phyloP scores from a whole-genome alignment of 257 asterid genomes.

The Galeopsis tetrahit region DNA sequence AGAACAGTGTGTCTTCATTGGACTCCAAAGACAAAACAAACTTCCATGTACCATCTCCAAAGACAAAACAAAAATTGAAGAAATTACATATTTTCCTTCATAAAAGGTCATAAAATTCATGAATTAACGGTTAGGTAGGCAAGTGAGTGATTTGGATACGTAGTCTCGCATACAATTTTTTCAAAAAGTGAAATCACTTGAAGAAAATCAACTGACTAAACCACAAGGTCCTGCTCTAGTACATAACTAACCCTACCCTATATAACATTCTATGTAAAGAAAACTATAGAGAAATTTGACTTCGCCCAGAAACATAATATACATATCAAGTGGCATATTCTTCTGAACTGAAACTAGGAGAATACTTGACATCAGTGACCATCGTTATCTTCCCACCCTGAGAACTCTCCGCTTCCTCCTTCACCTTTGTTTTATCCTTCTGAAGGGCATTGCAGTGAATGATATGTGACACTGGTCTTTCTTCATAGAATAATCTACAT shows the following conservation, averaged over 20 bases:
- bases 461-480: slow-evolving; percentile 81
- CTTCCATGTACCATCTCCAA: no score
- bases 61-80: neutral
- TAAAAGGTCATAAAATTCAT: no score
- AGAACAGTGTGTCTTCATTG: no score
- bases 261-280: neutral
- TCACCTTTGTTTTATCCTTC: slow-evolving; percentile 52
- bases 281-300: slow-evolving; percentile 4
- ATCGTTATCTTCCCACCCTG: slow-evolving; percentile 58
- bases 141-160: no score
- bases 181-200: neutral
- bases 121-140: no score
- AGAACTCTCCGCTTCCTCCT: slow-evolving; percentile 35
- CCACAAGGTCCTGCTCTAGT: slow-evolving; percentile 7
- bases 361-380: slow-evolving; percentile 51
- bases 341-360: slow-evolving; percentile 52
- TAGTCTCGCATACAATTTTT: no score
- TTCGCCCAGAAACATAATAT: neutral
- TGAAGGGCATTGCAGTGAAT: slow-evolving; percentile 82
- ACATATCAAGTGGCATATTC: slow-evolving; percentile 50
- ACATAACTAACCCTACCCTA: neutral
- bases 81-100: neutral
- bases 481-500: slow-evolving; percentile 84
- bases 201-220: neutral
- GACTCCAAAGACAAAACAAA: neutral